A percentile compares a stretch with the other conserved stretches of the same genome.
Conservation (phyloP, 768 basidiomycete species). For the Xerocomellus amylosporus region DNA sequence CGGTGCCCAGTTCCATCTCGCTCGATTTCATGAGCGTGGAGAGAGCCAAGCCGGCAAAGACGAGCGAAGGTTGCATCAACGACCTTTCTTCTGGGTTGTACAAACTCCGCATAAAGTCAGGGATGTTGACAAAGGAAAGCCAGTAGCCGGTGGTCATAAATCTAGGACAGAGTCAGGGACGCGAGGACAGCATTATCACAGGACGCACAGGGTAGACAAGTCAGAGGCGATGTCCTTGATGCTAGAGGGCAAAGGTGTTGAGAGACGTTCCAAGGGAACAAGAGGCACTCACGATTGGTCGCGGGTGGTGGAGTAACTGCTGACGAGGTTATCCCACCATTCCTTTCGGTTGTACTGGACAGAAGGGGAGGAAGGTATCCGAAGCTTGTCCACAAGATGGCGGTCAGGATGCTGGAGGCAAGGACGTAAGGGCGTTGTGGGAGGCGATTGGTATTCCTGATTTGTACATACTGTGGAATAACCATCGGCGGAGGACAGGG, state of each 20-base stretch:
- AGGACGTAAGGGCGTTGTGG: constrained; percentile 3
- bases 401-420: constrained; percentile 27
- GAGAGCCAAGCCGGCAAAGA: constrained; percentile 67
- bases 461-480: constrained; percentile 25
- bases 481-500: constrained; percentile 25
- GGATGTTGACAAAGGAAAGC: constrained; percentile 66
- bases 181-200: background rate
- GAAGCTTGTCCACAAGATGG: constrained; percentile 26
- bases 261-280: background rate
- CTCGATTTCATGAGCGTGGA: constrained; percentile 72
- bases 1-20: constrained; percentile 52
- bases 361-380: constrained; percentile 28
- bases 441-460: background rate
- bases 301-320: constrained; percentile 39
- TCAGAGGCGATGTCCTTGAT: constrained; percentile 50
- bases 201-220: constrained; percentile 49
- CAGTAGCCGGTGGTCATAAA: constrained; percentile 62
- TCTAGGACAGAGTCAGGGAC: constrained; percentile 37
- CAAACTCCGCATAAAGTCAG: constrained; percentile 51
- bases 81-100: constrained; percentile 50
- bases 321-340: constrained; percentile 51
- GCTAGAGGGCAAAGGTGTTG: constrained; percentile 29
- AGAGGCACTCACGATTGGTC: constrained; percentile 40
- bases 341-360: constrained; percentile 35
- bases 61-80: constrained; percentile 66